Evolutionary conservation across 2,329 filamentous ascomycete species (phyloP), one percentile per base, ranked within the genome.

Genomic region (Scedosporium aurantiacum): DNA sequence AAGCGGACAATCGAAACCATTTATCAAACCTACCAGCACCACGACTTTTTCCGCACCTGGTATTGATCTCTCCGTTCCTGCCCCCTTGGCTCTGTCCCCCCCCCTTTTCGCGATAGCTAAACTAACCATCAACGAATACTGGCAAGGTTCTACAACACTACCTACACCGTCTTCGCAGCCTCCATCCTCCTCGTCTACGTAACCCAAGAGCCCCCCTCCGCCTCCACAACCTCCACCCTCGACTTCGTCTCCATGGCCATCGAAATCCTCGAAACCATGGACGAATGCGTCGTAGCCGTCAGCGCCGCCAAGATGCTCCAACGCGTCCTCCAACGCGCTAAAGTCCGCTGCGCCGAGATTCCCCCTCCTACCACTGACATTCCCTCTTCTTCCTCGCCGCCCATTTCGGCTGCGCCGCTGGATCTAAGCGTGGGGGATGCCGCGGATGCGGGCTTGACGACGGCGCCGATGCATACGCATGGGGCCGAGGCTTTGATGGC

Each of bases 121-220:
- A 6, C 52, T 21, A 14, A 21, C 5, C 14, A 1, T 21, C 28
- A 43, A 41, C 32, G 16, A 37, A 25, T 16, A 18, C 5, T n/a
- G n/a, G n/a, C n/a, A n/a, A 70, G 68, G 68, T 70, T 69, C 60
- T 69, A 70, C 60, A 70, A 70, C 58, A 70, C 68, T 1, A 70
- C 68, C 7, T 70, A 70, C 60, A 67, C 65, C 1, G 64, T 68
- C 18, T 70, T 70, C 43, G 68, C 69, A 3, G 66, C 69, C 10
- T 69, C 68, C 18, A 66, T 70, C 37, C 67, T 70, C 37, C 64
- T 70, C 10, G 66, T 70, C 2, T 69, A 70, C 63, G 60, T 65
- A 45, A 66, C 64, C 21, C 66, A 68, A 40, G 65, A 68, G 12
- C 47, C 47, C 50, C 23, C 23, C 6, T 54, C 45, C 61, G 66